Evolutionary conservation across 2,329 filamentous ascomycete species (phyloP).

Genomic region (Fusarium pseudograminearum): DNA sequence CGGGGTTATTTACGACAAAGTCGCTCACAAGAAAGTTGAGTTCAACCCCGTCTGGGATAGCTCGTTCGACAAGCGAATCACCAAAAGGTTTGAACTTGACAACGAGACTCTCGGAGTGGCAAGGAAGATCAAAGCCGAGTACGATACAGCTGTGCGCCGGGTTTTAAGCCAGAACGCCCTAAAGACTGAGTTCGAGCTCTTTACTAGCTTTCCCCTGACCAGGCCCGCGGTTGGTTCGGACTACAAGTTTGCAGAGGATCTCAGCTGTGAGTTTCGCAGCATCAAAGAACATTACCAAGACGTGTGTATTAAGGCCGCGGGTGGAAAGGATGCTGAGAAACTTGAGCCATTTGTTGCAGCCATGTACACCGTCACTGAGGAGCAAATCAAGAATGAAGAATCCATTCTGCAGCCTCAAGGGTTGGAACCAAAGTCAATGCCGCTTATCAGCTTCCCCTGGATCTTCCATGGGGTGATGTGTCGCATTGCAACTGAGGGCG

Average conservation of each 20-base stretch:
- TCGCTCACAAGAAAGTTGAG: slow-evolving; percentile 66
- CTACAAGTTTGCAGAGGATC: slow-evolving; percentile 88
- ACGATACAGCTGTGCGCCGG: slow-evolving; percentile 80
- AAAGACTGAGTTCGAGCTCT: slow-evolving; percentile 90
- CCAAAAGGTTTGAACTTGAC: slow-evolving; percentile 70
- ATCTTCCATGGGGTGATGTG: slow-evolving; percentile 75
- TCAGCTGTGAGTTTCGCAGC: slow-evolving; percentile 74
- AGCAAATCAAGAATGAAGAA: slow-evolving; percentile 68
- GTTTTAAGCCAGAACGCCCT: slow-evolving; percentile 90
- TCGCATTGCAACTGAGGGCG: slow-evolving; percentile 47
- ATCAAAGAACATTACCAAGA: slow-evolving; percentile 78
- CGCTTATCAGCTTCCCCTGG: slow-evolving; percentile 95
- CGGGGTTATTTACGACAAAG: slow-evolving; percentile 84
- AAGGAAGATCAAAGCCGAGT: slow-evolving; percentile 76
- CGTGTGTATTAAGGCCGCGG: slow-evolving; percentile 73
- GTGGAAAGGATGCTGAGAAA: slow-evolving; percentile 66
- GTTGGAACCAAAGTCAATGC: slow-evolving; percentile 66
- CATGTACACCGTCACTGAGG: slow-evolving; percentile 86
- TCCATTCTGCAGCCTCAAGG: slow-evolving; percentile 34
- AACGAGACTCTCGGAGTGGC: slow-evolving; percentile 69
- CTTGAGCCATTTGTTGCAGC: slow-evolving; percentile 82
- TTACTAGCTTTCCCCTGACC: slow-evolving; percentile 84
- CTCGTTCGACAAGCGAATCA: slow-evolving; percentile 80
- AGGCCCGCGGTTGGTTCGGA: slow-evolving; percentile 79
- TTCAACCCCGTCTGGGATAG: slow-evolving; percentile 80